Evolutionary conservation across 345 rosid species (phyloP), one percentile per base, ranked within the genome.

Genomic region (Populus davidiana): DNA sequence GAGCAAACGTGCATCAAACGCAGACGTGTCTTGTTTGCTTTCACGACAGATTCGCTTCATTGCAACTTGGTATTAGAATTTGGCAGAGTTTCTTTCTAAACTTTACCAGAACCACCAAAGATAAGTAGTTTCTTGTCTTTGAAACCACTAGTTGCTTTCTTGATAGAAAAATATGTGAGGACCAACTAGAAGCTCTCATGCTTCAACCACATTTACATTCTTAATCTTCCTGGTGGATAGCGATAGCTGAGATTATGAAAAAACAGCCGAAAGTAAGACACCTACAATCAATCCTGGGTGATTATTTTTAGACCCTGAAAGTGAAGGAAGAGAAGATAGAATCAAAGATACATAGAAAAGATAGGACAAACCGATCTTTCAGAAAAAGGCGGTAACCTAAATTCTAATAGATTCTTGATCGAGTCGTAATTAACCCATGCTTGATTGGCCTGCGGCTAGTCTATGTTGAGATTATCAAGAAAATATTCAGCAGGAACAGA

Each of bases 341-440:
- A 82, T 83, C 56, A 93, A 70, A 78, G 96, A 89, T 71, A 81
- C 17, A 85, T 84, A 4, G 99, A 84, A 71, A 96, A 85, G 52
- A 96, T 75, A 25, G 96, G 82, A 29, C 76, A 70, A 20, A 31
- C 83, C 43, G 97, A 98, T 86, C 89, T 96, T 25, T 50, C 67
- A 0, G 97, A 90, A 70, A 54, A 88, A 52, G 88, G 90, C 20
- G 99, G 86, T 74, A 96, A 78, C 81, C 86, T 90, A 72, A 93
- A 92, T 65, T 90, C 93, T 75, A 96, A 39, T 56, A 72, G 82
- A 79, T 87, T 88, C 31, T 75, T 83, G 35, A 23, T 39, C 2
- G 97, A 92, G 79, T 96, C 93, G 62, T 93, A 95, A 73, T 93
- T 98, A 75, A 95, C 67, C 99, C 99, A 95, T 56, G 92, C 92